Conservation (phyloP, 345 rosid genomes). For the Ceriops tagal region DNA sequence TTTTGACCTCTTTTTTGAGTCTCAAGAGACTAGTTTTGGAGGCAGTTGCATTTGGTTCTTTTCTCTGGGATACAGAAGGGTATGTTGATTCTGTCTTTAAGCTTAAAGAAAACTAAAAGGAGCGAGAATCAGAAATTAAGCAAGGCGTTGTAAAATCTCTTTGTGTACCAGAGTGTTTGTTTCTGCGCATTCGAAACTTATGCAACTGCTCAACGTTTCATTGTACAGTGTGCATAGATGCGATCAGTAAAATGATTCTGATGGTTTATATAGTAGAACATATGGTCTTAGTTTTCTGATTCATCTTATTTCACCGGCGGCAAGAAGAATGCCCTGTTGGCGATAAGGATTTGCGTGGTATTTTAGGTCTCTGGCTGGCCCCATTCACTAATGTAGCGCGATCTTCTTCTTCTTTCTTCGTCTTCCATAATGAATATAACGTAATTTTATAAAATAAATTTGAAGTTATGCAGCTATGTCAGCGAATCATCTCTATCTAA, state of each 20-base stretch:
- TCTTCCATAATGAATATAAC: too few relatives aligned
- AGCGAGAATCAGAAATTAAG: background rate
- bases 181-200: background rate
- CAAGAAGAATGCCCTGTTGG: too few relatives aligned
- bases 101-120: conserved; percentile 46
- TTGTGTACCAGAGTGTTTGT: conserved; percentile 20
- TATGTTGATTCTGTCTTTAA: conserved; percentile 56
- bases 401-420: too few relatives aligned
- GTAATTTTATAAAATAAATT: too few relatives aligned
- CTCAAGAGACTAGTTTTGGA: conserved; percentile 81
- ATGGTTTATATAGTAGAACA: background rate
- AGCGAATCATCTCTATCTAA: too few relatives aligned
- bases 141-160: conserved; percentile 3
- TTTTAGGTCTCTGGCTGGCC: too few relatives aligned
- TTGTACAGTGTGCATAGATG: conserved; percentile 17
- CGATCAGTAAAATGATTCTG: conserved; percentile 11
- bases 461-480: too few relatives aligned
- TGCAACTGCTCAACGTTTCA: background rate
- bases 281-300: too few relatives aligned
- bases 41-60: conserved; percentile 90
- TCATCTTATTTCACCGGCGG: too few relatives aligned
- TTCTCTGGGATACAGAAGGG: conserved; percentile 91
- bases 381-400: too few relatives aligned
- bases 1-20: conserved; percentile 76
- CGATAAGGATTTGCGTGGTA: too few relatives aligned